Conservation (phyloP, 371 early-diverging fungal species). For the Mortierella sp. region DNA sequence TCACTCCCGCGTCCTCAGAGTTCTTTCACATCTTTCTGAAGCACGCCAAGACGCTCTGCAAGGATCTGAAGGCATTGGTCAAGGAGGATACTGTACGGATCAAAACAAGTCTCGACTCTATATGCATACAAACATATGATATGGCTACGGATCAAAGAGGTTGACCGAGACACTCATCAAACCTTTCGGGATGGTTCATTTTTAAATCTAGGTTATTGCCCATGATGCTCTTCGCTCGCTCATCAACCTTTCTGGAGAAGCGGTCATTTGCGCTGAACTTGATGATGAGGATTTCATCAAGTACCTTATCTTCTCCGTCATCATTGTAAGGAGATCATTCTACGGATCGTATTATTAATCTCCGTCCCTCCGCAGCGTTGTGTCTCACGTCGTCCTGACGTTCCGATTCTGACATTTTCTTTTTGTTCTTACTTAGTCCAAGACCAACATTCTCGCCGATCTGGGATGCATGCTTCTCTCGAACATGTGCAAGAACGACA, state of each 20-base stretch:
- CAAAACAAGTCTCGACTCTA: too few species aligned
- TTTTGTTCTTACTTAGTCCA: slow-evolving; percentile 13
- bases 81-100: slow-evolving; percentile 76
- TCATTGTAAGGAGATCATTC: slow-evolving; percentile 60
- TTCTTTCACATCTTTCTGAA: slow-evolving; percentile 70
- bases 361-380: too few species aligned
- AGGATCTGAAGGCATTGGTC: slow-evolving; percentile 75
- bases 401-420: background rate
- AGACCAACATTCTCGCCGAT: slow-evolving; percentile 69
- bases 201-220: slow-evolving; percentile 70
- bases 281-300: slow-evolving; percentile 76
- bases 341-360: too few species aligned
- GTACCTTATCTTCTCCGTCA: slow-evolving; percentile 70
- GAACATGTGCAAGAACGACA: slow-evolving; percentile 86
- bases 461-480: slow-evolving; percentile 92
- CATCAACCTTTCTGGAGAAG: slow-evolving; percentile 85
- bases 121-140: too few species aligned
- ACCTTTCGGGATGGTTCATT: too few species aligned
- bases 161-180: too few species aligned
- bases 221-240: slow-evolving; percentile 86
- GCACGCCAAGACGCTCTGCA: slow-evolving; percentile 69
- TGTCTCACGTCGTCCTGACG: background rate
- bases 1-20: slow-evolving; percentile 74
- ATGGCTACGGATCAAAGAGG: too few species aligned
- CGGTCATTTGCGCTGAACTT: slow-evolving; percentile 66